Conservation (phyloP, 495 filamentous ascomycete genomes). For the Penicillium taxi region DNA sequence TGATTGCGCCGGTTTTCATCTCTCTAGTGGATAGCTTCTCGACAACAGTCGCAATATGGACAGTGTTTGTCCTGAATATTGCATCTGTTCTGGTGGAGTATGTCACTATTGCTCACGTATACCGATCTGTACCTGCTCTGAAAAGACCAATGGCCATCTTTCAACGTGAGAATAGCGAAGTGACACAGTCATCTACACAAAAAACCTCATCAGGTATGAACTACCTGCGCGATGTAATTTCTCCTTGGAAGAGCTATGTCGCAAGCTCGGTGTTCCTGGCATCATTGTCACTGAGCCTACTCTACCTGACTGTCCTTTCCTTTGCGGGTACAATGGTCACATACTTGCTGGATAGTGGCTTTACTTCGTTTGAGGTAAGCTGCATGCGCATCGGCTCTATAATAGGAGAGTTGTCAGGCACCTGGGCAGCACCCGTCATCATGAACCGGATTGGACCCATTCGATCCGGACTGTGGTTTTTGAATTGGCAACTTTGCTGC, state of each 20-base stretch:
- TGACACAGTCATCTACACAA: slow-evolving; percentile 2
- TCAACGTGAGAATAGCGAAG: not conserved
- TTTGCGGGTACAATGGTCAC: slow-evolving; percentile 55
- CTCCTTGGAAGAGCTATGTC: slow-evolving; percentile 35
- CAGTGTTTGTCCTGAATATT: slow-evolving; percentile 33
- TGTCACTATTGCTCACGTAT: slow-evolving; percentile 46
- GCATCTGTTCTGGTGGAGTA: slow-evolving; percentile 47
- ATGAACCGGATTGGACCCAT: slow-evolving; percentile 50
- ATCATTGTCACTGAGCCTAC: slow-evolving; percentile 46
- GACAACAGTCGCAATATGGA: slow-evolving; percentile 41
- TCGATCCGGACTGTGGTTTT: slow-evolving; percentile 54
- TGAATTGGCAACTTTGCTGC: slow-evolving; percentile 53
- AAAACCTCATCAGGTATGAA: not conserved
- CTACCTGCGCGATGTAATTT: slow-evolving; percentile 8
- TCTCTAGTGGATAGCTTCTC: slow-evolving; percentile 43
- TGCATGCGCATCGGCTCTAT: slow-evolving; percentile 45
- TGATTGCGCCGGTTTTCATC: slow-evolving; percentile 53
- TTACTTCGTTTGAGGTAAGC: slow-evolving; percentile 45
- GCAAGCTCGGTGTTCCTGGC: slow-evolving; percentile 40
- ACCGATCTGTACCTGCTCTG: slow-evolving; percentile 32
- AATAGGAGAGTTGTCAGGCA: slow-evolving; percentile 41
- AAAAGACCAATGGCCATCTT: slow-evolving; percentile 5
- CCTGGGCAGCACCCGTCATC: slow-evolving; percentile 42
- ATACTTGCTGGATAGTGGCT: slow-evolving; percentile 49
- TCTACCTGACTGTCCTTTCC: slow-evolving; percentile 53